A percentile compares a stretch with the other conserved stretches of the same genome.
Conservation (phyloP, 2,329 filamentous ascomycete genomes). For the Fusarium sulawesiense region DNA sequence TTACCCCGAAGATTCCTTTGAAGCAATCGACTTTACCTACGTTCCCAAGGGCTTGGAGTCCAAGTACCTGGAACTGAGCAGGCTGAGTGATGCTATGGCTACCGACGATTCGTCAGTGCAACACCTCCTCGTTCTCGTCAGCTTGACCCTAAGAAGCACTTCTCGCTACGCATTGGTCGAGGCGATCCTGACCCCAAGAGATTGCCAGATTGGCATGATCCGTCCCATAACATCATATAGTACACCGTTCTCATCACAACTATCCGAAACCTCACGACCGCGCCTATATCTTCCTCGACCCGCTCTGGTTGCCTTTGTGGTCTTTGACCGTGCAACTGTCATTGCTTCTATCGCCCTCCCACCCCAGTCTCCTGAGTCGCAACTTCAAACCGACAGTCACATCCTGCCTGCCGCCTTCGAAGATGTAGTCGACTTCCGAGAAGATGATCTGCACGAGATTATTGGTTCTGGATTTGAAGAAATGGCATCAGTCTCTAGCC, state of each 20-base stretch:
- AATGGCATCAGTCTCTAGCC: slow-evolving; percentile 50
- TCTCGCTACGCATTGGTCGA: slow-evolving; percentile 82
- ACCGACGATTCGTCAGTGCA: slow-evolving; percentile 64
- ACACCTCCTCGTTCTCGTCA: slow-evolving; percentile 71
- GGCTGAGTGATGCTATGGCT: slow-evolving; percentile 62
- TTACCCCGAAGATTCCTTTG: slow-evolving; percentile 69
- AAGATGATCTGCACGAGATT: slow-evolving; percentile 71
- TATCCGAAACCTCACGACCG: slow-evolving; percentile 60
- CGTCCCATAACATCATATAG: slow-evolving; percentile 75
- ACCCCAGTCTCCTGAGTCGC: slow-evolving; percentile 78
- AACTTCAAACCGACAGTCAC: slow-evolving; percentile 76
- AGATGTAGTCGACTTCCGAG: slow-evolving; percentile 84
- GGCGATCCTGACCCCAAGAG: slow-evolving; percentile 67
- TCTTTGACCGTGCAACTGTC: slow-evolving; percentile 82
- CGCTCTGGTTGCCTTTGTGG: slow-evolving; percentile 81
- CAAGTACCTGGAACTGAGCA: slow-evolving; percentile 63
- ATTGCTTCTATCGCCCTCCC: slow-evolving; percentile 77
- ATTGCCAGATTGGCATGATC: slow-evolving; percentile 70
- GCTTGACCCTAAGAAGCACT: slow-evolving; percentile 62
- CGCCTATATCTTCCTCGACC: slow-evolving; percentile 82
- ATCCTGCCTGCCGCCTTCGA: slow-evolving; percentile 77
- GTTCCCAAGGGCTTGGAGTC: slow-evolving; percentile 64
- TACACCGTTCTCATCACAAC: slow-evolving; percentile 58
- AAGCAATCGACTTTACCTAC: slow-evolving; percentile 83
- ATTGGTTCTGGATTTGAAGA: slow-evolving; percentile 74